phyloP scores from a whole-genome alignment of 371 early-diverging fungal species.

The Mortierella sp. region DNA sequence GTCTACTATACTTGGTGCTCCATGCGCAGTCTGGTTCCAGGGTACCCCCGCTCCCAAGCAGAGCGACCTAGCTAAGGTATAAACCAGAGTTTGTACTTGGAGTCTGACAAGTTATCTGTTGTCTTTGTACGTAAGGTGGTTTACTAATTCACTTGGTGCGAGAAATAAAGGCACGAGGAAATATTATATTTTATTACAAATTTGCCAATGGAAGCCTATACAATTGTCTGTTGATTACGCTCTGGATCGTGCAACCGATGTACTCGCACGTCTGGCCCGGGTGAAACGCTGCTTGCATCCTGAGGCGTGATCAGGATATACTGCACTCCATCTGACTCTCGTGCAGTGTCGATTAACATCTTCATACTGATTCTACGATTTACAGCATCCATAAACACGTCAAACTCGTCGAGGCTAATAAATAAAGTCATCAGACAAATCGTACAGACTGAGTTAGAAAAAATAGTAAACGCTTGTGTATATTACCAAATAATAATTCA shows the following conservation, averaged over 20 bases:
- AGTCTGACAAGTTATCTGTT: no score
- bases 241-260: conserved; percentile 82
- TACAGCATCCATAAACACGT: conserved; percentile 99
- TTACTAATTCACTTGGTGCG: no score
- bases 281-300: conserved; percentile 72
- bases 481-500: background rate
- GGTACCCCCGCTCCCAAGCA: no score
- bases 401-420: conserved; percentile 97
- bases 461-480: background rate
- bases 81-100: no score
- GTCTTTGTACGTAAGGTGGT: no score
- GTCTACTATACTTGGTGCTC: no score
- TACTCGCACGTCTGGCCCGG: conserved; percentile 77
- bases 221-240: conserved; percentile 59
- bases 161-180: no score
- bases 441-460: background rate
- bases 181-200: background rate
- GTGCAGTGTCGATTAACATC: conserved; percentile 90
- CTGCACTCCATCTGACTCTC: conserved; percentile 78
- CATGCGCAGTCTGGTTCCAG: no score
- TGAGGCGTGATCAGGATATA: conserved; percentile 97
- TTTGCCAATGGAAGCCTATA: conserved; percentile 2
- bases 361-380: conserved; percentile 91
- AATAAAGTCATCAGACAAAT: background rate
- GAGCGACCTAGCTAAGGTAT: no score